Conservation (phyloP, 176 grass and related monocot species). For the Zoysia pacifica region DNA sequence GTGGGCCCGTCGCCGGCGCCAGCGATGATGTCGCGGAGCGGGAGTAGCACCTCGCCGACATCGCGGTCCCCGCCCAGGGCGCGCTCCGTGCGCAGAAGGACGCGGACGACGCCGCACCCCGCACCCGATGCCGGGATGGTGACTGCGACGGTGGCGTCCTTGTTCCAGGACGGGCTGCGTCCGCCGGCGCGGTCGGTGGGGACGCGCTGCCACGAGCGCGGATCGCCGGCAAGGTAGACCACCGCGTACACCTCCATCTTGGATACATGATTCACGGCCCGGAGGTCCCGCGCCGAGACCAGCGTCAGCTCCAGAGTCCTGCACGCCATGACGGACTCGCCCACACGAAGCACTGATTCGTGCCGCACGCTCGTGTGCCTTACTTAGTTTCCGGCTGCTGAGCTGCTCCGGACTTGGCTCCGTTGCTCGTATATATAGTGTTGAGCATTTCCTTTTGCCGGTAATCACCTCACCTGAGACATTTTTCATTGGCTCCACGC, state of each 20-base stretch:
- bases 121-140: constrained; percentile 35
- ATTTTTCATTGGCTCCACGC: not conserved
- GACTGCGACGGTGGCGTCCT: constrained; percentile 28
- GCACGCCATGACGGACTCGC: constrained; percentile 26
- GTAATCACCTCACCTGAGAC: too few species aligned
- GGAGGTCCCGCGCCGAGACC: constrained; percentile 52
- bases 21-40: constrained; percentile 46
- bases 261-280: constrained; percentile 43
- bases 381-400: not conserved
- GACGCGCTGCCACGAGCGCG: constrained; percentile 39
- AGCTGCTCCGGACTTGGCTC: not conserved
- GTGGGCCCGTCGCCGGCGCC: constrained; percentile 24
- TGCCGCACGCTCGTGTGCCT: too few species aligned
- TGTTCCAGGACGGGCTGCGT: constrained; percentile 48
- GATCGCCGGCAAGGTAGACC: constrained; percentile 44
- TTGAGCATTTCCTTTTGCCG: too few species aligned
- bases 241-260: constrained; percentile 66
- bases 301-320: constrained; percentile 51
- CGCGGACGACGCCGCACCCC: constrained; percentile 32
- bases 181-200: constrained; percentile 47
- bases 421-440: not conserved
- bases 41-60: constrained; percentile 55
- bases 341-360: too few species aligned
- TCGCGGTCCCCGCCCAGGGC: constrained; percentile 53
- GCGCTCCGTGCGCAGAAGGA: constrained; percentile 55